phyloP scores from a whole-genome alignment of 495 filamentous ascomycete species.

The Penicillium coprophilum region DNA sequence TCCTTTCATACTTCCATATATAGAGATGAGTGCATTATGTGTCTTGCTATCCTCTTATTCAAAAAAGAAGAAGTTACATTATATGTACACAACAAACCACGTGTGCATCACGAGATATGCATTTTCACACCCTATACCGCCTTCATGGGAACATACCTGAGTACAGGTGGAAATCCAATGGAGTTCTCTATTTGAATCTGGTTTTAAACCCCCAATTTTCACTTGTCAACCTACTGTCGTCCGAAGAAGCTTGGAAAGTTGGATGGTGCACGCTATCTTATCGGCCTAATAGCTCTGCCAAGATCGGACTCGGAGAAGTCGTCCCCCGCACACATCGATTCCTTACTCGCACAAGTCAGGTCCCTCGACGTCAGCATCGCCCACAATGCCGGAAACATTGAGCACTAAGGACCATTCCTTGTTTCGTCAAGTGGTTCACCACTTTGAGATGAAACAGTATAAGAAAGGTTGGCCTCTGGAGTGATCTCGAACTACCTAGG shows the following conservation, averaged over 20 bases:
- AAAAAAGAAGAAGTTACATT: neutral
- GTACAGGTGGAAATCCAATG: neutral
- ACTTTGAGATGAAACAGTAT: slow-evolving; percentile 98
- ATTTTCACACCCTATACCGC: neutral
- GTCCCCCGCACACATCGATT: slow-evolving; percentile 48
- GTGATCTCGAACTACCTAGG: neutral
- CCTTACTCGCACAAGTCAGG: slow-evolving; percentile 39
- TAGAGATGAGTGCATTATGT: neutral
- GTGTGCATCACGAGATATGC: neutral
- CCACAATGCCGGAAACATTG: slow-evolving; percentile 76
- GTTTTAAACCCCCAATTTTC: neutral
- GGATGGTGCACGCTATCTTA: slow-evolving; percentile 22
- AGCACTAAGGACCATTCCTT: slow-evolving; percentile 87
- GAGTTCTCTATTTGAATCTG: neutral
- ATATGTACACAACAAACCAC: neutral
- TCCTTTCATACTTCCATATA: neutral
- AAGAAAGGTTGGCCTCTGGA: slow-evolving; percentile 68
- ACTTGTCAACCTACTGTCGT: neutral
- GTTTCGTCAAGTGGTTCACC: slow-evolving; percentile 89
- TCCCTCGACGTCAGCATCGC: slow-evolving; percentile 30
- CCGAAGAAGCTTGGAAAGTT: neutral
- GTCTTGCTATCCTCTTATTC: neutral
- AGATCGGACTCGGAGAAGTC: slow-evolving; percentile 35
- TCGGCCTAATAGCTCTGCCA: slow-evolving; percentile 29
- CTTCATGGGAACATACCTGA: neutral